Evolutionary conservation across 768 basidiomycete genomes (phyloP), one percentile per base, ranked within the genome.

Genomic region (Leucocoprinus leucothites): DNA sequence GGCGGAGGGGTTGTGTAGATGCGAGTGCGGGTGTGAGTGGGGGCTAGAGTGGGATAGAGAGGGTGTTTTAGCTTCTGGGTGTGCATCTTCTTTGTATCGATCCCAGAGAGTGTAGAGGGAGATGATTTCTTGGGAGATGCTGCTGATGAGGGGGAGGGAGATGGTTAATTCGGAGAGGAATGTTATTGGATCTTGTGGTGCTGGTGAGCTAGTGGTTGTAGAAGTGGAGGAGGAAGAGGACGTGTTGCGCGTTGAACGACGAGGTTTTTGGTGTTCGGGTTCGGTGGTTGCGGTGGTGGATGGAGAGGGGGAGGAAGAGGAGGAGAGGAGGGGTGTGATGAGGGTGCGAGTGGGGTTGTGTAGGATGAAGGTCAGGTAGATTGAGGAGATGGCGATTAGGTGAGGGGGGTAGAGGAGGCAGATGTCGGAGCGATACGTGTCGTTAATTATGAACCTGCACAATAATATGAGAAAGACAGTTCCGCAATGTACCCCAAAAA

Each of bases 321-420:
- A 64, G 40, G 61, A 54, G 42, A 36, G 22, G 36, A 60, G 57
- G 31, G 51, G 35, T 19, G 49, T 44, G 48, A 22, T 26, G 24
- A 35, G 58, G 47, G 11, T 60, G 51, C 80, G 74, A 31, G 83
- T 80, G 18, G 82, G 81, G 0, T 76, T 71, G 63, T 92, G 86
- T 9, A 94, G 76, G 47, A 88, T 81, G 64, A 93, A 85, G 0
- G 91, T 88, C 56, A 98, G 82, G 72, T 94, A 97, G 53, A 99
- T 82, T 0, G 92, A 89, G 0, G 95, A 87, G 64, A 98, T 82
- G 19, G 96, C 94, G 60, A 98, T 91, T 53, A 98, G 76, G 67
- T 98, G 94, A 0, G 97, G 97, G 0, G 97, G 95, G 66, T 98
- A 88, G 25, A 97, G 71, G n/a, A 99, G 84, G 65, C 92, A 94